Evolutionary conservation across 352 stramenopile genomes (phyloP), one percentile per base, ranked within the genome.

Genomic region (Elongisporangium undulatum): DNA sequence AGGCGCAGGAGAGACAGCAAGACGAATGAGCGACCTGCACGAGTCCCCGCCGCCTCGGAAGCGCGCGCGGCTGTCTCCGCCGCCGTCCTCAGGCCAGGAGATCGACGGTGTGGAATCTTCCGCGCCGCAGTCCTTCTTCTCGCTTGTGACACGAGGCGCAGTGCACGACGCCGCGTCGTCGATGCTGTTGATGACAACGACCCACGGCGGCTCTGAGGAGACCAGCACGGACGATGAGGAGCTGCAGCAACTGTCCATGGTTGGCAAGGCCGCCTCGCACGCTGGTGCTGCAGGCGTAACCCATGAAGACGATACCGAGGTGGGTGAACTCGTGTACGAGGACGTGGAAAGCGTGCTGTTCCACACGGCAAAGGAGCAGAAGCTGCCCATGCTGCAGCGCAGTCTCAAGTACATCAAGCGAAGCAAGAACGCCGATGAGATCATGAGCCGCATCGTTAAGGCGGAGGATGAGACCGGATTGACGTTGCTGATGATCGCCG

Each of bases 151-250:
- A 13, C 29, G 13, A 9, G 29, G 29, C 29, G 29, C 29, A 13
- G 29, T 41, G 29, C 29, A 41, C 29, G 29, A 41, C 29, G 29
- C 29, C 29, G 29, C 29, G 29, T 41, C 29, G 29, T 41, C 29
- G 29, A 41, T 41, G 29, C 29, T 41, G 29, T 9, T 41, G 29
- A 41, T 41, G 29, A 41, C 29, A 9, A 19, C 21, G 41, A 41
- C 15, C 53, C 56, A 53, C n/a, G n/a, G n/a, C 17, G 76, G 68
- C 3, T 82, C 68, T 1, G 82, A 92, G 21, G 82, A 90, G 51
- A 85, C 80, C 7, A 89, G 82, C 38, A 92, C 82, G 39, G 82
- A 92, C 56, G 80, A 92, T 51, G 82, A 92, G 61, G 82, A 92
- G 59, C 61, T 89, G 49, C 79, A 89, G 64, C 77, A 88, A 52